phyloP scores from a whole-genome alignment of 1,284 basidiomycete species.

The Sphaerobolus stellatus region DNA sequence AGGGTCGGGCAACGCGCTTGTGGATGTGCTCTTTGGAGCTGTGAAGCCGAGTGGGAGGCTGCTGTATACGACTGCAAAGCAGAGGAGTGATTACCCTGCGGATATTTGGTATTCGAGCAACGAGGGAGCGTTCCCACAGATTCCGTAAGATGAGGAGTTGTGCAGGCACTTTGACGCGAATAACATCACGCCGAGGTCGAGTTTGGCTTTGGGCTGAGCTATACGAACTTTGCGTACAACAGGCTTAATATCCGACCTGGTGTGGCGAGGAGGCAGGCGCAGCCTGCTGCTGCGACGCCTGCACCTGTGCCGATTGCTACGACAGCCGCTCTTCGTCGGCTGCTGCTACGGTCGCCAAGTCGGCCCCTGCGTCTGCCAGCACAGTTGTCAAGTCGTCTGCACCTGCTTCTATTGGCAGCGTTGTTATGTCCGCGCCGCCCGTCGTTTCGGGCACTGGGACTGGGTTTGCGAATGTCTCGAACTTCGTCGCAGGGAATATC shows the following conservation, averaged over 20 bases:
- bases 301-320: slow-evolving; percentile 11
- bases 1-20: slow-evolving; percentile 75
- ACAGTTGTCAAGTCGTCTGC: not conserved
- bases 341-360: slow-evolving; percentile 53
- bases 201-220: slow-evolving; percentile 73
- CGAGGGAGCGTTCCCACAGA: slow-evolving; percentile 32
- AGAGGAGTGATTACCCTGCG: slow-evolving; percentile 61
- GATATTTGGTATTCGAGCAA: slow-evolving; percentile 35
- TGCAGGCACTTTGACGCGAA: slow-evolving; percentile 32
- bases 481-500: not conserved
- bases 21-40: slow-evolving; percentile 69
- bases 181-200: slow-evolving; percentile 53
- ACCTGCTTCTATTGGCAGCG: slow-evolving; percentile 27
- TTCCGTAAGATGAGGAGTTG: slow-evolving; percentile 53
- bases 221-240: slow-evolving; percentile 75
- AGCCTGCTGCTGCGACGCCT: slow-evolving; percentile 1
- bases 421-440: no score
- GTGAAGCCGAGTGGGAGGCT: slow-evolving; percentile 76
- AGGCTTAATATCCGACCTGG: slow-evolving; percentile 48
- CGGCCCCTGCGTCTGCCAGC: not conserved
- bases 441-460: no score
- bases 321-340: not conserved
- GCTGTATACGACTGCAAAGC: slow-evolving; percentile 80
- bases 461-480: no score
- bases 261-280: no score